Percentiles rank a stretch among this genome's conserved stretches.
Conservation (phyloP, 768 basidiomycete species). For the Strobilomyces dryophilus region DNA sequence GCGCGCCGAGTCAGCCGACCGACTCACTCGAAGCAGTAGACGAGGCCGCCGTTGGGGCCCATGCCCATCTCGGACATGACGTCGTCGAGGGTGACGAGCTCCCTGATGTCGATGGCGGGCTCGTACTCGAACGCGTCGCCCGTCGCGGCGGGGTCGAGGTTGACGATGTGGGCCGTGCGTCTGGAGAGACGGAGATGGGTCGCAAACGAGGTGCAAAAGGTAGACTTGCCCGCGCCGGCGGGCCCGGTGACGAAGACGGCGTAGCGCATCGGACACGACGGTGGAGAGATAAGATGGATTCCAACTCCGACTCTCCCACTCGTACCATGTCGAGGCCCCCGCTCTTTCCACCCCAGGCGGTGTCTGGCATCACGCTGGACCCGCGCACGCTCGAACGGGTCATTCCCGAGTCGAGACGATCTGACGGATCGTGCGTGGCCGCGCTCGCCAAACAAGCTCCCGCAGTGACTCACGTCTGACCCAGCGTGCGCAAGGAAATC, state of each 20-base stretch:
- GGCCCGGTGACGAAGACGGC: conserved; percentile 91
- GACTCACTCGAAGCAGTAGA: conserved; percentile 99
- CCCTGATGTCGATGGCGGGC: conserved; percentile 90
- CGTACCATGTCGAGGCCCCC: conserved; percentile 69
- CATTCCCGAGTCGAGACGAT: conserved; percentile 76
- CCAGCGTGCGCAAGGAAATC: conserved; percentile 79
- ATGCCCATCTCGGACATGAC: conserved; percentile 94
- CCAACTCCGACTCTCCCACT: conserved; percentile 27
- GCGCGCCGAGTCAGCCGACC: conserved; percentile 14
- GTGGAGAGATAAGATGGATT: conserved; percentile 19
- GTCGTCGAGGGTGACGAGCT: conserved; percentile 89
- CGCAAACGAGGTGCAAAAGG: conserved; percentile 83
- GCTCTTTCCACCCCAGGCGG: conserved; percentile 63
- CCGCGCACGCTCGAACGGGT: conserved; percentile 84
- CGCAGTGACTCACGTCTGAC: conserved; percentile 6
- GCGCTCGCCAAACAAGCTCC: conserved; percentile 3
- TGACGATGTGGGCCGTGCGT: conserved; percentile 88
- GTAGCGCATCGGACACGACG: conserved; percentile 63
- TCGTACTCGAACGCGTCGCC: conserved; percentile 86
- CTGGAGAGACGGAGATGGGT: conserved; percentile 83
- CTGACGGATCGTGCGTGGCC: conserved; percentile 74
- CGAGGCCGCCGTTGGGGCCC: conserved; percentile 94
- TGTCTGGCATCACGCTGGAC: conserved; percentile 79
- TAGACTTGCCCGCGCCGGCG: conserved; percentile 97
- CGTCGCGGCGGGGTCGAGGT: conserved; percentile 93